Evolutionary conservation across 225 moss, liverwort and hornwort species (phyloP).

Genomic region (Physcomitrellopsis africana): DNA sequence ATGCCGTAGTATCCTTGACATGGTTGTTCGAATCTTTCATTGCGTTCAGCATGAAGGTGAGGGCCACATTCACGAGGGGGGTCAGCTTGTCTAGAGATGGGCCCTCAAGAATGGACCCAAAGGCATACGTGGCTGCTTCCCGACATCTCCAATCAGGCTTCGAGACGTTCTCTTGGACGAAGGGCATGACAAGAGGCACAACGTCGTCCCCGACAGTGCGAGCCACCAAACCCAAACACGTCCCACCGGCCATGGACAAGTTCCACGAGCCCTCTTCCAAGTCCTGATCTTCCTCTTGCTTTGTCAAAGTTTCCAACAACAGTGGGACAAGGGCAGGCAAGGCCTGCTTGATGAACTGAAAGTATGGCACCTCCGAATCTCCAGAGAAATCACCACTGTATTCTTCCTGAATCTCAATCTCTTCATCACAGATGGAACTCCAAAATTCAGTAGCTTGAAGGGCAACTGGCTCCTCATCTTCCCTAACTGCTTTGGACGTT

Average conservation of each 20-base stretch:
- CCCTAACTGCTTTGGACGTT: slow-evolving; percentile 64
- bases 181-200: slow-evolving; percentile 63
- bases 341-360: slow-evolving; percentile 62
- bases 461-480: slow-evolving; percentile 59
- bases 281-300: slow-evolving; percentile 70
- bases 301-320: slow-evolving; percentile 60
- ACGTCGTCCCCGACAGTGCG: slow-evolving; percentile 70
- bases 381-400: slow-evolving; percentile 59
- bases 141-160: slow-evolving; percentile 59
- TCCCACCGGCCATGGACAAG: slow-evolving; percentile 63
- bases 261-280: slow-evolving; percentile 68
- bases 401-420: slow-evolving; percentile 67
- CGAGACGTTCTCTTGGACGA: slow-evolving; percentile 52
- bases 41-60: slow-evolving; percentile 58
- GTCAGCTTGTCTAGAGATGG: slow-evolving; percentile 56
- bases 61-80: slow-evolving; percentile 53
- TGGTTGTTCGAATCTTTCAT: slow-evolving; percentile 71
- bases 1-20: slow-evolving; percentile 65
- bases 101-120: slow-evolving; percentile 65
- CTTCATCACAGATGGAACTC: slow-evolving; percentile 68
- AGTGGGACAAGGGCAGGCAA: slow-evolving; percentile 62
- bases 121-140: slow-evolving; percentile 64
- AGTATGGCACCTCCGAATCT: slow-evolving; percentile 61
- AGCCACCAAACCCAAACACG: slow-evolving; percentile 58
- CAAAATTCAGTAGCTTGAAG: slow-evolving; percentile 67